Evolutionary conservation across 352 stramenopile species (phyloP), one percentile per base, ranked within the genome.

Genomic region (Elongisporangium undulatum): DNA sequence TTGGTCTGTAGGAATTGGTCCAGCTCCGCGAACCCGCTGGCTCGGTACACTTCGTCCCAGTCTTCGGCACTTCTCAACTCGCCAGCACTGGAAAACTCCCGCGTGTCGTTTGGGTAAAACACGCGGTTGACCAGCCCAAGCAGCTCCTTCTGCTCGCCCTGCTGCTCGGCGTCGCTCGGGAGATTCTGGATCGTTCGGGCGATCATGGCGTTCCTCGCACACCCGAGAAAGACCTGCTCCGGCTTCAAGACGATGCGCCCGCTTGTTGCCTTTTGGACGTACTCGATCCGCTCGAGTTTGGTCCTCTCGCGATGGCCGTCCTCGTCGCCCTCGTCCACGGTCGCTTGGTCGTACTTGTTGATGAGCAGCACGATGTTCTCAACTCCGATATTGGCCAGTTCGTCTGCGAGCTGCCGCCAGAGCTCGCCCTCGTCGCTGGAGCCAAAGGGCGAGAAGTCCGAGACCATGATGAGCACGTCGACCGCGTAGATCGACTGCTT

Each of bases 341-440:
- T 16, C 0, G 20, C 20, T 20, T 54, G 50, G 21, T 54, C 50
- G 20, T 26, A 54, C 50, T 54, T 54, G 50, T 54, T 54, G 20
- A 54, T 17, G 21, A 54, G 29, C 20, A 54, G 20, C 9, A 54
- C 23, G 15, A 54, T 22, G 21, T 54, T 54, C 50, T 54, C 29
- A 0, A 20, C 21, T 38, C 26, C 26, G 26, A 38, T 38, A 13
- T 8, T 13, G 26, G 6, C 26, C 26, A 38, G 26, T 12, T 38
- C 26, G 9, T 38, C 26, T 7, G 26, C 26, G 26, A 38, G 26
- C 26, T 38, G 26, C 12, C 26, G 26, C 26, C 26, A 38, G 9
- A 38, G 26, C 5, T 38, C 26, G 26, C 26, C 26, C 26, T 38
- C 26, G 9, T 38, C 26, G 26, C 9, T 38, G 26, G 26, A 38